Evolutionary conservation across 106 monocot genomes (phyloP).

Genomic region (Cymbidium sinense): DNA sequence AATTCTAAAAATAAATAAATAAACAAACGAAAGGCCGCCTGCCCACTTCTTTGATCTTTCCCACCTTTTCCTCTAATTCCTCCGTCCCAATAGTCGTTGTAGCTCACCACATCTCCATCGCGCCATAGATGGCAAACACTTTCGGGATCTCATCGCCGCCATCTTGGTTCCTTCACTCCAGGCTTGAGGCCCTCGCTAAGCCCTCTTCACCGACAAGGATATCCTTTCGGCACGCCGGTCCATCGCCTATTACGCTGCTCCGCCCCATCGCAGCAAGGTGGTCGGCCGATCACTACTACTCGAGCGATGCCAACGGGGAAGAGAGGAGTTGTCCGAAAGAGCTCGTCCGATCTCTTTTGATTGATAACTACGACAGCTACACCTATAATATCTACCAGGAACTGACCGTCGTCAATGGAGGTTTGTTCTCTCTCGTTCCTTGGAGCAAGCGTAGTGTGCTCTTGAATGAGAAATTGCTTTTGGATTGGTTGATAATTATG

Average conservation of each 20-base stretch:
- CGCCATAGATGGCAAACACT: not conserved
- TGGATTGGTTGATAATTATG: not conserved
- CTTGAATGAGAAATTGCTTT: not conserved
- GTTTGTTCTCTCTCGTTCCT: conserved; percentile 19
- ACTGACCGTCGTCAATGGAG: conserved; percentile 73
- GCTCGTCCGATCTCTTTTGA: conserved; percentile 62
- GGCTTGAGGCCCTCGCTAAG: not conserved
- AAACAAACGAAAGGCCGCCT: too few species aligned
- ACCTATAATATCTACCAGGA: conserved; percentile 94
- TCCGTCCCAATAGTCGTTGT: not conserved
- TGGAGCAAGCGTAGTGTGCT: not conserved
- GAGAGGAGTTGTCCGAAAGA: not conserved
- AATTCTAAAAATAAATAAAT: too few species aligned
- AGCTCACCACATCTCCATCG: not conserved
- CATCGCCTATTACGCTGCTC: not conserved
- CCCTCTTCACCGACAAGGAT: not conserved
- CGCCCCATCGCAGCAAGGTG: not conserved
- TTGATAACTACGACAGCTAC: conserved; percentile 98
- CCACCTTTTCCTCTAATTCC: too few species aligned
- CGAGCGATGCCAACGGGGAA: too few species aligned
- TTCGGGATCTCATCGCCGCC: not conserved
- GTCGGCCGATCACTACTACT: not conserved
- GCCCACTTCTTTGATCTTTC: too few species aligned
- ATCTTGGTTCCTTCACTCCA: not conserved
- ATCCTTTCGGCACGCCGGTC: not conserved